phyloP scores from a whole-genome alignment of 164 flowering plant genomes.

The Stephania yunnanensis region DNA sequence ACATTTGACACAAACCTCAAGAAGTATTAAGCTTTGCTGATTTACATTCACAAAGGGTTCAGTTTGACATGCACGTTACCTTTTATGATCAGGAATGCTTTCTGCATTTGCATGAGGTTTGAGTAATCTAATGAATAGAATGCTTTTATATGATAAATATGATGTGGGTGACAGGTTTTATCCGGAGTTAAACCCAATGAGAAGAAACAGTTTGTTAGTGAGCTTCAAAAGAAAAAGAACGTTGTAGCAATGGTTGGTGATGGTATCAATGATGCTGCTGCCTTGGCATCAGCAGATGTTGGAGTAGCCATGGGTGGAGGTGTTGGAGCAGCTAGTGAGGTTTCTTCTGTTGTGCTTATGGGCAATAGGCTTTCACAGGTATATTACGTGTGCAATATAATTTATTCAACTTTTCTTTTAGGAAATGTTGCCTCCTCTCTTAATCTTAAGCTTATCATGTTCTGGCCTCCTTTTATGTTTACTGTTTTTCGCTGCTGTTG shows the following conservation, averaged over 20 bases:
- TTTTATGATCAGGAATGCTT: no score
- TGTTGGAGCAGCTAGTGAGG: slow-evolving; percentile 98
- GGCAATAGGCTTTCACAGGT: slow-evolving; percentile 91
- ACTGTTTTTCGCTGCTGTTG: background rate
- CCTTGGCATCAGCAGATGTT: slow-evolving; percentile 80
- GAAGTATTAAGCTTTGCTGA: no score
- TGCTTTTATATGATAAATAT: background rate
- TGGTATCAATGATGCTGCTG: slow-evolving; percentile 99
- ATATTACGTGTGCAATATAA: background rate
- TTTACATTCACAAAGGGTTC: no score
- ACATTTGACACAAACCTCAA: no score
- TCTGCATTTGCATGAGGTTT: background rate
- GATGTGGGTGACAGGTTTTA: slow-evolving; percentile 48
- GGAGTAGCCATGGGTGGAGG: slow-evolving; percentile 96
- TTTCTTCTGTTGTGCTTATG: slow-evolving; percentile 85
- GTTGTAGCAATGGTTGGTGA: slow-evolving; percentile 98
- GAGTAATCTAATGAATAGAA: background rate
- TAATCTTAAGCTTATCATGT: background rate
- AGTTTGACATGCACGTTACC: no score
- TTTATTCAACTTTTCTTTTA: background rate
- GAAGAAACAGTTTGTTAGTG: slow-evolving; percentile 61
- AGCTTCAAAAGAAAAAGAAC: slow-evolving; percentile 61
- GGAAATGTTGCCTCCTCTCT: background rate
- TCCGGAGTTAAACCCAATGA: slow-evolving; percentile 85
- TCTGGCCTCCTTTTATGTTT: background rate